Evolutionary conservation across 2,329 filamentous ascomycete genomes (phyloP).

Genomic region (Sporothrix globosa): DNA sequence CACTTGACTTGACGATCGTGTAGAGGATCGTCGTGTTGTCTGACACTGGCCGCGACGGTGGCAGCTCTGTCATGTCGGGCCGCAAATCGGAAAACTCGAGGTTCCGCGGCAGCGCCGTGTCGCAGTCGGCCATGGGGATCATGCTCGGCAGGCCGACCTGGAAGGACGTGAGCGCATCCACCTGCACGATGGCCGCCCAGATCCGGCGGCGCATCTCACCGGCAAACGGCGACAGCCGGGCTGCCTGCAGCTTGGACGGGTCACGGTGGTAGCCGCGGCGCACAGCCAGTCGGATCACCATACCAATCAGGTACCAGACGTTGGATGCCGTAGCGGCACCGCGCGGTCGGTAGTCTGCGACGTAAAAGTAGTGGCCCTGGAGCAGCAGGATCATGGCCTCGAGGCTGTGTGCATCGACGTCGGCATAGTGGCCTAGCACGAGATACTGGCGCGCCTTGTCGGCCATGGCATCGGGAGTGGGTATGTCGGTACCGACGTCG

Average conservation of each 20-base stretch:
- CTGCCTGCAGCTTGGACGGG: constrained; percentile 33
- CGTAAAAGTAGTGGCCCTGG: constrained; percentile 33
- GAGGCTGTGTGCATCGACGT: constrained; percentile 44
- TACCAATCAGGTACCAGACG: constrained; percentile 49
- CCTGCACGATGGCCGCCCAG: constrained; percentile 47
- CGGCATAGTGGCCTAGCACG: constrained; percentile 42
- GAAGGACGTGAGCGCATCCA: constrained; percentile 52
- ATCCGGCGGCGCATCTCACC: constrained; percentile 50
- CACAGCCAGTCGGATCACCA: constrained; percentile 46
- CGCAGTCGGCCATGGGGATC: constrained; percentile 41
- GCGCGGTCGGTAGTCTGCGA: constrained; percentile 36
- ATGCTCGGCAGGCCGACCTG: constrained; percentile 55
- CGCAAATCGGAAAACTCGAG: constrained; percentile 47
- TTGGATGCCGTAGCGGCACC: constrained; percentile 37
- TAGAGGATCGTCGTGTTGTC: constrained; percentile 38
- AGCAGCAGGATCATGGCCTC: constrained; percentile 47
- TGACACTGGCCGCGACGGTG: constrained; percentile 38
- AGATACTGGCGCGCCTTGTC: constrained; percentile 37
- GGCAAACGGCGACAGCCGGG: constrained; percentile 44
- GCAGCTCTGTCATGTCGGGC: constrained; percentile 41
- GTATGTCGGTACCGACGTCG: neutral
- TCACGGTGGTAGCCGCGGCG: constrained; percentile 51
- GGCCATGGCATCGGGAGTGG: neutral
- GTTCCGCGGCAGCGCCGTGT: constrained; percentile 47
- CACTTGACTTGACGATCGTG: constrained; percentile 40